Conservation (phyloP, 2,329 filamentous ascomycete species). For the Aspergillus tubingensis region DNA sequence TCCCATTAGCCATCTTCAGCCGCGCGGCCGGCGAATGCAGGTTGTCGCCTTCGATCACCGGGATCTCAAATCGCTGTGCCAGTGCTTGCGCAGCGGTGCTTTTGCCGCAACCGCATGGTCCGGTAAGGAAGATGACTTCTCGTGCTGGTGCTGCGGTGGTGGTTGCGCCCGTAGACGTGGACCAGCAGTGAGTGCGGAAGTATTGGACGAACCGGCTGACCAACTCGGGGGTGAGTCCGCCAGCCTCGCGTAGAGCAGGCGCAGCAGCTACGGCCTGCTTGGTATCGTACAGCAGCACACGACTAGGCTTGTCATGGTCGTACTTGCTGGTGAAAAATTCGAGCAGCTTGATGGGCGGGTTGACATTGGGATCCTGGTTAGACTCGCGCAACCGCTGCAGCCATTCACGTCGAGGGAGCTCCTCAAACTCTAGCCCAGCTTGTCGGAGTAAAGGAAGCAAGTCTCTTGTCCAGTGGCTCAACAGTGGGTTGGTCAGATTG, state of each 20-base stretch:
- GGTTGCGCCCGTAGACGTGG: background rate
- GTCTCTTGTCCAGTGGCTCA: slow-evolving; percentile 46
- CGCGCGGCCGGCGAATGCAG: slow-evolving; percentile 55
- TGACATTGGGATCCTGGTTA: slow-evolving; percentile 50
- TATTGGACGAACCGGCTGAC: slow-evolving; percentile 18
- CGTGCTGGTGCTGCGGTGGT: background rate
- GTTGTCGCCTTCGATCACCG: slow-evolving; percentile 52
- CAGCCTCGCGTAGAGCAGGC: slow-evolving; percentile 16
- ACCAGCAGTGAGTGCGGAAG: slow-evolving; percentile 22
- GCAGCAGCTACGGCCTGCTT: slow-evolving; percentile 20
- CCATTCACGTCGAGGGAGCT: slow-evolving; percentile 29
- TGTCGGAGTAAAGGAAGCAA: slow-evolving; percentile 56
- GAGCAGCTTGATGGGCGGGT: slow-evolving; percentile 55
- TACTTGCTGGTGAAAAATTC: slow-evolving; percentile 58
- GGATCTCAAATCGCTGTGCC: slow-evolving; percentile 38
- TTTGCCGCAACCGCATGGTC: slow-evolving; percentile 57
- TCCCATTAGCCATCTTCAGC: slow-evolving; percentile 53
- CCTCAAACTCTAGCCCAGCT: slow-evolving; percentile 40
- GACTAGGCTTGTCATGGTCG: slow-evolving; percentile 34
- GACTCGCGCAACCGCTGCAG: slow-evolving; percentile 44
- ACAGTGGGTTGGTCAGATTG: slow-evolving; percentile 55
- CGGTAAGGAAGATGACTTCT: slow-evolving; percentile 43
- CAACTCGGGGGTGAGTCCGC: slow-evolving; percentile 12
- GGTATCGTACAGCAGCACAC: slow-evolving; percentile 33
- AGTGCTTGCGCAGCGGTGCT: slow-evolving; percentile 53